Base-by-base conservation (phyloP, 805 yeast genomes). In the Ogataea siamensis region DNA sequence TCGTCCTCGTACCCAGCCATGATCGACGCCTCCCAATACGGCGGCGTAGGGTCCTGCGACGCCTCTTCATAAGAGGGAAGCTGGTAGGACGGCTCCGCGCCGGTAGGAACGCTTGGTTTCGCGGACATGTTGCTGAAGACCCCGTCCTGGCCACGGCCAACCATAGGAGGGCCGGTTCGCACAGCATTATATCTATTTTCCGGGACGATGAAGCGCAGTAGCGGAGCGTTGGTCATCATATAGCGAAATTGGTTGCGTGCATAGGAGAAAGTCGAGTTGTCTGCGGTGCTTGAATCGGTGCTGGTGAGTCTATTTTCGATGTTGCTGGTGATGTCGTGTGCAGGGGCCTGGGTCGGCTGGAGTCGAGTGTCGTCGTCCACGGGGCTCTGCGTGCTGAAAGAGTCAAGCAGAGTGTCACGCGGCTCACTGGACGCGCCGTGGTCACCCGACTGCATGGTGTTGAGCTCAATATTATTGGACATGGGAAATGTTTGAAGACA, bases 1-100 rank as follows among this genome's bases (percentile, higher is more conserved):
- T 91, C 98, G 56, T 93, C 97, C 39, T 76, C 80, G 51, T 76
- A 81, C 7, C 82, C 87, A 5, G 95, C 85, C 56, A 88, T 72
- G 28, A 87, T 78, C 0, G 93, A 77, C 6, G 89, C 78, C 61
- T 93, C 99, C 95, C 97, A 93, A 62, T 93, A 93, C 26, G 96
- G 95, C 0, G 99, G 99, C 0, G 94, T 79, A 11, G 93, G 76
- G 58, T 93, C 99, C 3, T 87, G 83, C 0, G 96, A 87, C 0
- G 96, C 98, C 57, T 89, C 98, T 40, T 87, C 96, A 63, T 93
- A 93, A 0, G 95, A 71, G 3, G 98, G 98, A 14, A 78, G 74
- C 26, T 86, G 82, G 43, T 83, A 89, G 8, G 67, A 61, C 27
- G 58, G 56, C 12, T 60, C 55, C 0, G 73, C 57, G 32, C 82